Evolutionary conservation across 345 rosid genomes (phyloP).

Genomic region (Durio zibethinus): DNA sequence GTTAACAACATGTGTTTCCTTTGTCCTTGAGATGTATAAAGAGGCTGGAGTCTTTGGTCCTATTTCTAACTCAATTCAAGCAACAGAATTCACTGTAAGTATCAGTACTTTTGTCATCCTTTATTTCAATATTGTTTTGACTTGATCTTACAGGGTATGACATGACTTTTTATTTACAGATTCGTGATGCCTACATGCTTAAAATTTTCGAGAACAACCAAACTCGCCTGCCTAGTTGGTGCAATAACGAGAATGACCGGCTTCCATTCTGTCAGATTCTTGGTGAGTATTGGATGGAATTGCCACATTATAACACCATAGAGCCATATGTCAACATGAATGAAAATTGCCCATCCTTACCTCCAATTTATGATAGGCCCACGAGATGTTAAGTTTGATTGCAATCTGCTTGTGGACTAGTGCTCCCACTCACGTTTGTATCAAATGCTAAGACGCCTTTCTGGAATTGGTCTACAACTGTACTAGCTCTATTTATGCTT

Average conservation of each 20-base stretch:
- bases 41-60: slow-evolving; percentile 84
- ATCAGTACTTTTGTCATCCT: not conserved
- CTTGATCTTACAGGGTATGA: not conserved
- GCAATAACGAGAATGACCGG: slow-evolving; percentile 47
- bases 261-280: slow-evolving; percentile 82
- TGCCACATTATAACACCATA: slow-evolving; percentile 72
- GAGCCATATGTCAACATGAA: slow-evolving; percentile 88
- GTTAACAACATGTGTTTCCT: slow-evolving; percentile 91
- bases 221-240: slow-evolving; percentile 81
- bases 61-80: slow-evolving; percentile 69
- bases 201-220: slow-evolving; percentile 65
- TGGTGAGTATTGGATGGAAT: slow-evolving; percentile 85
- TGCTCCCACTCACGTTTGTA: not conserved
- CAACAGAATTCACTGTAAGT: slow-evolving; percentile 92
- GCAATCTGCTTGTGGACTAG: not conserved
- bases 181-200: slow-evolving; percentile 89
- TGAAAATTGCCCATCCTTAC: slow-evolving; percentile 87
- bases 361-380: slow-evolving; percentile 84
- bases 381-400: slow-evolving; percentile 40
- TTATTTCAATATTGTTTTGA: not conserved
- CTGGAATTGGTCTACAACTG: not conserved
- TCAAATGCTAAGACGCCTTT: slow-evolving; percentile 15
- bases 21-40: slow-evolving; percentile 90
- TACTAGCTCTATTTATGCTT: not conserved
- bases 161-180: slow-evolving; percentile 31